These are phyloP conservation scores for Exophiala viscosa DNA, from an alignment of 2,329 filamentous ascomycete genomes.

Conservation along the genomic window DNA sequence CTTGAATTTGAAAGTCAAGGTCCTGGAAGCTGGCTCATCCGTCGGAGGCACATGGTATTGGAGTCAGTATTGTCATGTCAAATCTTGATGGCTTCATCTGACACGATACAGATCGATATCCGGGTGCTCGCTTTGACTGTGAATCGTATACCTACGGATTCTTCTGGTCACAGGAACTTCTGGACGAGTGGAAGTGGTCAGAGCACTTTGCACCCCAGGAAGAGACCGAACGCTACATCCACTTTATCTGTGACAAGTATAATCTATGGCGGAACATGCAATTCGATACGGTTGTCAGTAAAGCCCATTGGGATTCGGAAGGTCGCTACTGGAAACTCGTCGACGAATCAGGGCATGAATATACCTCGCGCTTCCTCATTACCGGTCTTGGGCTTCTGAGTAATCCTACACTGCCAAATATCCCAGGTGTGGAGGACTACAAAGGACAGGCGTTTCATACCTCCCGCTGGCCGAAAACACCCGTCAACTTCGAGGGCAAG, in stretches of 20 bases:
- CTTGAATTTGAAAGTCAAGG: conserved; percentile 37
- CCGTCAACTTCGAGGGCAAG: conserved; percentile 38
- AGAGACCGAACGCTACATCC: conserved; percentile 41
- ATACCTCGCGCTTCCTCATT: conserved; percentile 27
- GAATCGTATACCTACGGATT: conserved; percentile 30
- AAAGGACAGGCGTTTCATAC: conserved; percentile 44
- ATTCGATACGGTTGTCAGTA: no score
- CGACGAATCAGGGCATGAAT: no score
- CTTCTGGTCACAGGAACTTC: conserved; percentile 27
- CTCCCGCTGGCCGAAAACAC: conserved; percentile 42
- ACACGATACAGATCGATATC: conserved; percentile 7
- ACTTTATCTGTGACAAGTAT: conserved; percentile 41
- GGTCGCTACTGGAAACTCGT: no score
- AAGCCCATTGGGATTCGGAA: no score
- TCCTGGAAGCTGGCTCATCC: conserved; percentile 5
- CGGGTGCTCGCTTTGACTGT: conserved; percentile 37
- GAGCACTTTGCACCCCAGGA: conserved; percentile 23
- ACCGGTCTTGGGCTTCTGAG: conserved; percentile 39
- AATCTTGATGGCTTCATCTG: no score
- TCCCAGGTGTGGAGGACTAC: conserved; percentile 33
- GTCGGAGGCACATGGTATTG: conserved; percentile 11
- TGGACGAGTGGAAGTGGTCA: conserved; percentile 24
- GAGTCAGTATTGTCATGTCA: not conserved
- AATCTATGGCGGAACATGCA: no score
- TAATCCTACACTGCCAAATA: conserved; percentile 24